These are phyloP conservation scores for Leccinum longicurvipes DNA, from an alignment of 768 basidiomycete genomes.

Conservation along the genomic window DNA sequence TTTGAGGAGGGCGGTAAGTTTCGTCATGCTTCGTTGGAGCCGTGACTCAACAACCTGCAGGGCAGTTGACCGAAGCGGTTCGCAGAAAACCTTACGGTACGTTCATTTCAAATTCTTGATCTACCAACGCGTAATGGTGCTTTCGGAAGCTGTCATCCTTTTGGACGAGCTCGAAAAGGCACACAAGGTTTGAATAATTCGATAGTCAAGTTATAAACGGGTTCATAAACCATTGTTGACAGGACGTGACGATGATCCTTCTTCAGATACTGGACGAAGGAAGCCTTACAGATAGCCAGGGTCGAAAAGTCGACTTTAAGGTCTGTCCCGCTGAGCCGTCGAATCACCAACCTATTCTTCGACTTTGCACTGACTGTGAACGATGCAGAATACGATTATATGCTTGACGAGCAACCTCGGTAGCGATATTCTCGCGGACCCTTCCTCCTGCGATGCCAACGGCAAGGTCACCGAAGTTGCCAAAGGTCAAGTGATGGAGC, in stretches of 20 bases:
- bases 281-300: constrained; percentile 85
- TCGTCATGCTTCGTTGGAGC: background rate
- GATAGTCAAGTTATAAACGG: background rate
- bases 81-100: constrained; percentile 56
- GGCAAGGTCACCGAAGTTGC: constrained; percentile 65
- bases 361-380: background rate
- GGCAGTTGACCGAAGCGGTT: constrained; percentile 65
- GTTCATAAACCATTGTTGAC: background rate
- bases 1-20: constrained; percentile 64
- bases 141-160: constrained; percentile 50
- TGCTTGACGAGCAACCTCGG: constrained; percentile 89
- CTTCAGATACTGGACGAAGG: constrained; percentile 93
- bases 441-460: constrained; percentile 55
- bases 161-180: constrained; percentile 74
- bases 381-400: constrained; percentile 77
- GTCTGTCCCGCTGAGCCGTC: constrained; percentile 33
- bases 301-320: constrained; percentile 90
- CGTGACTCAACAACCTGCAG: constrained; percentile 22
- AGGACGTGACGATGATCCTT: constrained; percentile 87
- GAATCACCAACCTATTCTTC: background rate
- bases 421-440: constrained; percentile 70
- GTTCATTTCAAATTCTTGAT: background rate
- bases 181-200: constrained; percentile 55
- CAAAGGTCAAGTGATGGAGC: constrained; percentile 63
- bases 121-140: background rate